Evolutionary conservation across 148 eudicot species (phyloP).

Genomic region (Arctostaphylos glauca): DNA sequence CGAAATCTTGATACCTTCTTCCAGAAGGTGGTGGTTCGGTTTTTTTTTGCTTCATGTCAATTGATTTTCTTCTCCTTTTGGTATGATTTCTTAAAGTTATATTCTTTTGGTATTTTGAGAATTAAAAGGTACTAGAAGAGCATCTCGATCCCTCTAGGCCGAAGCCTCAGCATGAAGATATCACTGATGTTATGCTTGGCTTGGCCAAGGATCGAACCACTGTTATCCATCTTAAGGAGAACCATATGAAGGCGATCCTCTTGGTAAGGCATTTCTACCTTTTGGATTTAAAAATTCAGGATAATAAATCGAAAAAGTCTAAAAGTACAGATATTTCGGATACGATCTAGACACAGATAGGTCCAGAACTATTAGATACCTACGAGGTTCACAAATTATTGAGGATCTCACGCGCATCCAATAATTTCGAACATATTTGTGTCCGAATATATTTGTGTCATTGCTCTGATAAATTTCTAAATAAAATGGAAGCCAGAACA

Average conservation of each 20-base stretch:
- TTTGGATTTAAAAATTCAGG: neutral
- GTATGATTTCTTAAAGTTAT: neutral
- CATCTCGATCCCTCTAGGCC: conserved; percentile 8
- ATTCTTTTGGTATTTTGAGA: neutral
- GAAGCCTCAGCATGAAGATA: neutral
- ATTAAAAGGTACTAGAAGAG: neutral
- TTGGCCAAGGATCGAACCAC: conserved; percentile 8
- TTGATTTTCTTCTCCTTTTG: neutral
- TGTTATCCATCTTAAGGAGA: neutral
- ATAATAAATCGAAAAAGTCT: neutral
- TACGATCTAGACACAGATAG: too few relatives aligned
- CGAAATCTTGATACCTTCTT: conserved; percentile 7
- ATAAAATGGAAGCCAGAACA: too few relatives aligned
- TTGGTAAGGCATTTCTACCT: neutral
- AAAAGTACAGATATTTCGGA: too few relatives aligned
- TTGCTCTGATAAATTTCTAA: too few relatives aligned
- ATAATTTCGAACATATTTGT: too few relatives aligned
- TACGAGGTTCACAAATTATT: too few relatives aligned
- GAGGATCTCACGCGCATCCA: too few relatives aligned
- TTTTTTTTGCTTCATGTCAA: neutral
- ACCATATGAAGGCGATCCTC: conserved; percentile 2
- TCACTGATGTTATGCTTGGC: conserved; percentile 5
- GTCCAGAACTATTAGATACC: too few relatives aligned
- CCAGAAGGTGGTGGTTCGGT: neutral
- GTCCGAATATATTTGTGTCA: neutral